phyloP scores from a whole-genome alignment of 257 asterid genomes.

The Gardenia jasminoides region DNA sequence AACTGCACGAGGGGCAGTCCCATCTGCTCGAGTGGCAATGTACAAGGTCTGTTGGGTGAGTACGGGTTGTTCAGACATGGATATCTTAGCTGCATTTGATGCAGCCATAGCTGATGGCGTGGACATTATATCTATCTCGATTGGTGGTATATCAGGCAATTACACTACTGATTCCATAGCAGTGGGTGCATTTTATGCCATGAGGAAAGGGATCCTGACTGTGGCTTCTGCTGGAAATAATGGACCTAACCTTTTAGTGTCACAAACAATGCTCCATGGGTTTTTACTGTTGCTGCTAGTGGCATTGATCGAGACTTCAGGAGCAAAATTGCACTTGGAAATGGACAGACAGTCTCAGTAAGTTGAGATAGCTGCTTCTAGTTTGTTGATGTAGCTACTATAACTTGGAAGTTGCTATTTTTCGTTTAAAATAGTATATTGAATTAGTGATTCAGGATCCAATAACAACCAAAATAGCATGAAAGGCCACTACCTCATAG shows the following conservation, averaged over 20 bases:
- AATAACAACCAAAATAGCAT: not conserved
- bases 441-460: not conserved
- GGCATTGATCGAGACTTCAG: slow-evolving; percentile 67
- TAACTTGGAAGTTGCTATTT: not conserved
- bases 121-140: slow-evolving; percentile 76
- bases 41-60: slow-evolving; percentile 85
- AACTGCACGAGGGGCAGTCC: slow-evolving; percentile 90
- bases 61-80: slow-evolving; percentile 75
- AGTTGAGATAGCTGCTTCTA: slow-evolving; percentile 16
- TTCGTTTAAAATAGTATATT: not conserved
- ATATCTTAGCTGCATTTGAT: slow-evolving; percentile 88
- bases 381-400: not conserved
- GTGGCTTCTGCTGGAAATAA: slow-evolving; percentile 89
- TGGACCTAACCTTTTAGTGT: slow-evolving; percentile 56
- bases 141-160: slow-evolving; percentile 59
- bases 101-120: slow-evolving; percentile 88
- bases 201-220: slow-evolving; percentile 71
- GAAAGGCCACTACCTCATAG: not conserved
- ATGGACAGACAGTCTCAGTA: slow-evolving; percentile 60
- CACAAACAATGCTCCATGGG: slow-evolving; percentile 85
- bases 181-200: slow-evolving; percentile 73
- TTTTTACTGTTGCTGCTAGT: slow-evolving; percentile 85
- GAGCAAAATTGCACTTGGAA: slow-evolving; percentile 66
- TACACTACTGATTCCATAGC: slow-evolving; percentile 71
- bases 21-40: slow-evolving; percentile 80